Conservation (phyloP, 805 yeast species). For the Candida ponderosae region DNA sequence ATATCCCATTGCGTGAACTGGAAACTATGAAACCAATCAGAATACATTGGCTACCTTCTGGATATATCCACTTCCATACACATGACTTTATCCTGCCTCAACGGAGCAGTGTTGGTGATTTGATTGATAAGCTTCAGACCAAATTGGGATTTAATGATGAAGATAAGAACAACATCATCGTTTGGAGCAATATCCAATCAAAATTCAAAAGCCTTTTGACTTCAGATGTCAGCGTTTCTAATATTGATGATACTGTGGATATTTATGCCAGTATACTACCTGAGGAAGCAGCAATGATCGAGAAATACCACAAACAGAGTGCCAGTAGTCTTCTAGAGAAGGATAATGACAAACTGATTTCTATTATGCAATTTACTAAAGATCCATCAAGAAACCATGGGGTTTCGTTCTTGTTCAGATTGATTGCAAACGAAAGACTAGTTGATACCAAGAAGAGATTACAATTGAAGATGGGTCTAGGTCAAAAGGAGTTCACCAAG, state of each 20-base stretch:
- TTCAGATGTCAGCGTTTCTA: conserved; percentile 28
- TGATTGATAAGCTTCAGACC: conserved; percentile 47
- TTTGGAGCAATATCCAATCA: conserved; percentile 44
- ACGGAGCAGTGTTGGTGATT: conserved; percentile 44
- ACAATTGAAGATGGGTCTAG: conserved; percentile 63
- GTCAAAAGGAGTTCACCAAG: conserved; percentile 73
- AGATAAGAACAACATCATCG: conserved; percentile 36
- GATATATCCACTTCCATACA: conserved; percentile 60
- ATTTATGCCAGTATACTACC: conserved; percentile 43
- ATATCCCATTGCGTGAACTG: conserved; percentile 64
- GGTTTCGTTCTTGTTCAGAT: conserved; percentile 74
- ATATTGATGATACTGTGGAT: conserved; percentile 27
- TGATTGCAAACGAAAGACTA: conserved; percentile 60
- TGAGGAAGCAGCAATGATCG: conserved; percentile 24
- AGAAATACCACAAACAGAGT: conserved; percentile 13
- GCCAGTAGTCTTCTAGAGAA: conserved; percentile 16
- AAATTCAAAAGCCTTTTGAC: conserved; percentile 28
- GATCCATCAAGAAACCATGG: conserved; percentile 65
- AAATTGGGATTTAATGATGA: conserved; percentile 45
- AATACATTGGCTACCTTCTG: conserved; percentile 66
- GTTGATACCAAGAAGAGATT: conserved; percentile 58
- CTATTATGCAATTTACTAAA: conserved; percentile 73
- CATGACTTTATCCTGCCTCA: conserved; percentile 66
- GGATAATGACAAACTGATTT: conserved; percentile 36
- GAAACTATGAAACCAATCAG: conserved; percentile 66